phyloP scores from a whole-genome alignment of 805 yeast genomes.

The Scheffersomyces stipitis region DNA sequence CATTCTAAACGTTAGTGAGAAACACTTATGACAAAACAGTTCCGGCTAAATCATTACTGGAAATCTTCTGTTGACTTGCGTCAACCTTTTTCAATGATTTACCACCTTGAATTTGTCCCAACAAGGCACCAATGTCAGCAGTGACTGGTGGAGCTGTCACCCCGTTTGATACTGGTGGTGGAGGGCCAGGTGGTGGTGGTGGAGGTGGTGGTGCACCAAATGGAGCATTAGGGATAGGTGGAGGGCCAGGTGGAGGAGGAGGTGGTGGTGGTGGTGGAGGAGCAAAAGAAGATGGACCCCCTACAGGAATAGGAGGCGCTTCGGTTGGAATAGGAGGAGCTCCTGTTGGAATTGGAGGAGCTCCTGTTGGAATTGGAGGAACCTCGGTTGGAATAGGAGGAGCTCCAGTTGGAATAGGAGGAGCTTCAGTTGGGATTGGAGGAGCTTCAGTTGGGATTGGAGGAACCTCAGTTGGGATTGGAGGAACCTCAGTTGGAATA shows the following conservation, averaged over 20 bases:
- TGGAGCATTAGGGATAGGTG: conserved; percentile 24
- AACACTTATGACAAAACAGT: conserved; percentile 47
- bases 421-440: conserved; percentile 23
- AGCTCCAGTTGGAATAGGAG: conserved; percentile 18
- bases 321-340: conserved; percentile 29
- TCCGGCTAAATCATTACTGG: conserved; percentile 50
- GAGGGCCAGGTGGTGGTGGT: conserved; percentile 34
- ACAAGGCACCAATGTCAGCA: conserved; percentile 45
- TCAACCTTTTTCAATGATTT: conserved; percentile 50
- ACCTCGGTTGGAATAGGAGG: no score
- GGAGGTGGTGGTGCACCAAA: conserved; percentile 19
- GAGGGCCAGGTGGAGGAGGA: conserved; percentile 43
- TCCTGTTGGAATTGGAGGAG: conserved; percentile 17
- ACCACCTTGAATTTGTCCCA: conserved; percentile 61
- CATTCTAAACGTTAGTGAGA: no score
- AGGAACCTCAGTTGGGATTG: conserved; percentile 15
- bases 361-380: conserved; percentile 22
- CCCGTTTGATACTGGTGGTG: conserved; percentile 32
- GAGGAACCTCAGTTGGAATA: conserved; percentile 13
- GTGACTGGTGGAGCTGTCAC: conserved; percentile 30
- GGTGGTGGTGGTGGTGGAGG: conserved; percentile 34
- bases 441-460: conserved; percentile 19
- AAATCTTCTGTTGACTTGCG: conserved; percentile 46
- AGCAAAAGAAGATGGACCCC: conserved; percentile 26
- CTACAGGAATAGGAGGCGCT: conserved; percentile 20